These are phyloP conservation scores for Trametes cingulata DNA, from an alignment of 768 basidiomycete species.

Conservation along the genomic window DNA sequence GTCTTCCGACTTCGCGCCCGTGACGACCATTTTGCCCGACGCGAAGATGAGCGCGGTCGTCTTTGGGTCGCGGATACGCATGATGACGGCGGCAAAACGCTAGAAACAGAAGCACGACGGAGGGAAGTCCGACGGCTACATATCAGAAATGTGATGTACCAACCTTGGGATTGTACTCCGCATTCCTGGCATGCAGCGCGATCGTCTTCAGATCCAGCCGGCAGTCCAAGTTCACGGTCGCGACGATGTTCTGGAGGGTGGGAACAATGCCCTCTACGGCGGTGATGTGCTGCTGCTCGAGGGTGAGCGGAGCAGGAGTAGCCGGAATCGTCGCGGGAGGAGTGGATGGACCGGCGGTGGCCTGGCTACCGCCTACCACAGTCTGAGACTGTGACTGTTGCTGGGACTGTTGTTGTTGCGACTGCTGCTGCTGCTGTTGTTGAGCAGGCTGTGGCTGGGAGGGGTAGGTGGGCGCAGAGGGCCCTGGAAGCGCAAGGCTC, in stretches of 20 bases:
- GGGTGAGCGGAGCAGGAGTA: conserved; percentile 72
- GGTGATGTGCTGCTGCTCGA: conserved; percentile 93
- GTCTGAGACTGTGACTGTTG: conserved; percentile 31
- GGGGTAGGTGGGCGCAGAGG: conserved; percentile 51
- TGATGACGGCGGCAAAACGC: conserved; percentile 99
- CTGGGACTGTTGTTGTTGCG: conserved; percentile 24
- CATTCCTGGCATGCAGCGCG: conserved; percentile 95
- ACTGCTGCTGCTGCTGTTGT: conserved; percentile 24
- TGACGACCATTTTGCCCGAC: conserved; percentile 99
- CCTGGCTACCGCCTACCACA: conserved; percentile 27
- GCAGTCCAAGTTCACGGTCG: conserved; percentile 97
- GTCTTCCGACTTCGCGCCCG: conserved; percentile 98
- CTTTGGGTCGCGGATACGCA: conserved; percentile 99
- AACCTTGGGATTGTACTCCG: conserved; percentile 99
- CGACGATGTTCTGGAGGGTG: conserved; percentile 99
- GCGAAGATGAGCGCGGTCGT: conserved; percentile 99
- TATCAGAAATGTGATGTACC: conserved; percentile 50
- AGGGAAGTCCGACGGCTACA: conserved; percentile 59
- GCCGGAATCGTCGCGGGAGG: conserved; percentile 57
- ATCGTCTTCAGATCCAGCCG: conserved; percentile 98
- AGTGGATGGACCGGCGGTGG: conserved; percentile 60
- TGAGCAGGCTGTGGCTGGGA: conserved; percentile 19
- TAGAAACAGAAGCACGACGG: conserved; percentile 58
- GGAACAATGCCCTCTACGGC: conserved; percentile 98
- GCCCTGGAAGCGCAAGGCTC: conserved; percentile 51